phyloP scores from a whole-genome alignment of 176 grass and related monocot species.

The Chrysopogon serrulatus region DNA sequence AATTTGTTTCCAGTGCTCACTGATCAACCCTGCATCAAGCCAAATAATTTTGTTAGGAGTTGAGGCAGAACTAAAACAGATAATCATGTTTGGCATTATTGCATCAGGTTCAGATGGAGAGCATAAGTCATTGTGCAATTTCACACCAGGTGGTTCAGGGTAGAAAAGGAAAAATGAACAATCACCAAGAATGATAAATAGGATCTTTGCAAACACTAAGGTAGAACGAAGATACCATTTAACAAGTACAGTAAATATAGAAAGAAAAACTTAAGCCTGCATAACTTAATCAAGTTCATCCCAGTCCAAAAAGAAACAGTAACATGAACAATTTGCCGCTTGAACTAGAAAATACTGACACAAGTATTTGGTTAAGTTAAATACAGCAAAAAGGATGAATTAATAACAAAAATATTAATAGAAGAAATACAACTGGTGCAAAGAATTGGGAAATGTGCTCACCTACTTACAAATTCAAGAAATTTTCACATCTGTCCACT shows the following conservation, averaged over 20 bases:
- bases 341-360: background rate
- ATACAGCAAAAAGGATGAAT: background rate
- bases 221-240: background rate
- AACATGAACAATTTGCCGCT: background rate
- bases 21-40: slow-evolving; percentile 36
- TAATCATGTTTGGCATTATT: background rate
- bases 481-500: slow-evolving; percentile 69
- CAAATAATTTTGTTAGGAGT: slow-evolving; percentile 9
- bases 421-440: background rate
- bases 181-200: background rate
- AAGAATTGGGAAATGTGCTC: slow-evolving; percentile 13
- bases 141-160: background rate
- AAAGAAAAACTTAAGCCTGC: background rate
- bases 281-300: background rate
- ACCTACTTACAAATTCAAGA: slow-evolving; percentile 66
- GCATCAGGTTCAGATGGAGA: background rate
- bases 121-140: background rate
- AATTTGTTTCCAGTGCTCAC: slow-evolving; percentile 37
- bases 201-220: background rate
- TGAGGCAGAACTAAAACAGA: background rate
- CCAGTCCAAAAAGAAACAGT: background rate
- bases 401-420: background rate
- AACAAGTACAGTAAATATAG: background rate
- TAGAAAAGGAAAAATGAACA: background rate
- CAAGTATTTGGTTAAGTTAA: slow-evolving; percentile 2